Evolutionary conservation across 1,284 basidiomycete species (phyloP), one percentile per base, ranked within the genome.

Genomic region (Trichosporon sp.): DNA sequence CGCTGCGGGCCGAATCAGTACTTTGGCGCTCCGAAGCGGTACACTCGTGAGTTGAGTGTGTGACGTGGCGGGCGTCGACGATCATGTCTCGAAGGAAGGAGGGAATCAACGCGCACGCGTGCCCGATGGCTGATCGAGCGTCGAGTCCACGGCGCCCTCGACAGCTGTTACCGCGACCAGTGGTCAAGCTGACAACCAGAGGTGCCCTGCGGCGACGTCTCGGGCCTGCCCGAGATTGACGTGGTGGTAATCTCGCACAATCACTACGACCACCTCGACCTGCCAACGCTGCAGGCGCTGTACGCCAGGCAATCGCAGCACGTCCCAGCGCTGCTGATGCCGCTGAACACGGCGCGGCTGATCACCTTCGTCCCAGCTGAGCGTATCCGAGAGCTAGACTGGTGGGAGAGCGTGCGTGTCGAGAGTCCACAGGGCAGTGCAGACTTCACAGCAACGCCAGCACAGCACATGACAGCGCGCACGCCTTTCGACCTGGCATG

Each of bases 181-280:
- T n/a, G n/a, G n/a, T n/a, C 49, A 21, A 25, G 37, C 34, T 33
- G 37, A 65, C 34, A 65, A 13, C 2, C 49, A 85, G 86, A 82
- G 5, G 80, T 85, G 0, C 87, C 88, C 0, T 87, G 87, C 61
- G 52, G 64, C 25, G 70, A 78, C 36, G 82, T 86, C 19, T 81
- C 84, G 33, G 86, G 88, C 1, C 81, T 89, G 23, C 88, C 88
- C 0, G 82, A 86, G 29, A 76, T 90, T 21, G 87, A 89, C 72
- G 84, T 84, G 1, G 83, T 89, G 31, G 85, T 88, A 13, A 75
- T 79, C 69, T 76, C 84, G 31, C 87, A 89, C 72, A 86, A 89
- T 70, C 88, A 89, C 74, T 89, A 88, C 68, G 87, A 89, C 76
- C 88, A 80, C 77, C 82, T 87, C 23, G 87, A 89, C 71, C 78